Evolutionary conservation across 2,329 filamentous ascomycete species (phyloP).

Genomic region (Colletotrichum falcatum): DNA sequence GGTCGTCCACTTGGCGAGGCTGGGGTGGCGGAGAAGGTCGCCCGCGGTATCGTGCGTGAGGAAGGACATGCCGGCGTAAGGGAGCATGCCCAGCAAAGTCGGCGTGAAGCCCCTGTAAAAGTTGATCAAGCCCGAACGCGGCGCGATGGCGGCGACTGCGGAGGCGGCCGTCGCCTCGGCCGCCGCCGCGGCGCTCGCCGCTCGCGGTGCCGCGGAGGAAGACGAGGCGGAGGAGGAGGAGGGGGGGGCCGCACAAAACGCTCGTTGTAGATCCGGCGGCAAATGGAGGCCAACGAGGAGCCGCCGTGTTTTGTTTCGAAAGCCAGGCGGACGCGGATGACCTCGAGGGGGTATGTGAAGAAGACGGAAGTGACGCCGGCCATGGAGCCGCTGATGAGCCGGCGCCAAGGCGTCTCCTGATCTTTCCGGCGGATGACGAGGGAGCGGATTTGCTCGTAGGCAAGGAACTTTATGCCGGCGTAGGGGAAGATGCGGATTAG

Average conservation of each 20-base stretch:
- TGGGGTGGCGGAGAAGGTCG: slow-evolving; percentile 80
- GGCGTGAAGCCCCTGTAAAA: slow-evolving; percentile 96
- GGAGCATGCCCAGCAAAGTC: slow-evolving; percentile 93
- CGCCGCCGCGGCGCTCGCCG: slow-evolving; percentile 56
- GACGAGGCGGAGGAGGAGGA: too few species aligned
- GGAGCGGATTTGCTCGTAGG: slow-evolving; percentile 94
- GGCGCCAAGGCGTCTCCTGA: slow-evolving; percentile 83
- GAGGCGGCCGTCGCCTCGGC: slow-evolving; percentile 57
- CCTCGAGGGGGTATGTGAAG: slow-evolving; percentile 94
- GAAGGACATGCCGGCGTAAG: slow-evolving; percentile 96
- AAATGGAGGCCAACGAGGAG: slow-evolving; percentile 80
- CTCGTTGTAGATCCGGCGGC: slow-evolving; percentile 88
- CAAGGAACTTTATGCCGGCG: slow-evolving; percentile 96
- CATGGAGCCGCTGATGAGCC: slow-evolving; percentile 78
- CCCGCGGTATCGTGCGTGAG: slow-evolving; percentile 92
- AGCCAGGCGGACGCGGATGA: slow-evolving; percentile 90
- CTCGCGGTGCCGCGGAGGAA: slow-evolving; percentile 47
- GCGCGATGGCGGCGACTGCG: slow-evolving; percentile 59
- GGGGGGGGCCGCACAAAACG: slow-evolving; percentile 60
- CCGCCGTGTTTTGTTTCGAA: slow-evolving; percentile 89
- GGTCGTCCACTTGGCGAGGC: slow-evolving; percentile 79
- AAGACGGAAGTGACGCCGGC: slow-evolving; percentile 93
- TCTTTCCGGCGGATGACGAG: slow-evolving; percentile 76
- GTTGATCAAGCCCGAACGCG: slow-evolving; percentile 80
- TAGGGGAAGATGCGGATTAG: slow-evolving; percentile 96